Percentiles rank a stretch among this genome's conserved stretches.
These are phyloP conservation scores for Aspergillus avenaceus DNA, from an alignment of 495 filamentous ascomycete genomes.

Conservation along the genomic window DNA sequence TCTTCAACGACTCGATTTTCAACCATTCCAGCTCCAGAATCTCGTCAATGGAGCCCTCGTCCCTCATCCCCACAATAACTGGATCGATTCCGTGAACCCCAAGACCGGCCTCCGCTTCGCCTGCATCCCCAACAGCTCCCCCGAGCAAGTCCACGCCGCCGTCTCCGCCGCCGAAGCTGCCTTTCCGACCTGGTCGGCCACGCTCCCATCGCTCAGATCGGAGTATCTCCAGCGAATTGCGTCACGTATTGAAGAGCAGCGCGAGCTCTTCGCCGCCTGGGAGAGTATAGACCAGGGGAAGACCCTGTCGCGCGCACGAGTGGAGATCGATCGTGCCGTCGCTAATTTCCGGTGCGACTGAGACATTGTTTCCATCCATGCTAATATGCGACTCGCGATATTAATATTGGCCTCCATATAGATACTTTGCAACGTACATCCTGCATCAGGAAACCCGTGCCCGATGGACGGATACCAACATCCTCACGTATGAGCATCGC, in stretches of 20 bases:
- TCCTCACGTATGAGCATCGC: constrained; percentile 18
- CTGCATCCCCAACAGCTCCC: constrained; percentile 2
- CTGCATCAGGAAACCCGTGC: constrained; percentile 15
- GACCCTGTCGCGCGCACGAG: constrained; percentile 11
- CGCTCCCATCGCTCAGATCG: constrained; percentile 7
- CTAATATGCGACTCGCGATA: background rate
- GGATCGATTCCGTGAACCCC: constrained; percentile 15
- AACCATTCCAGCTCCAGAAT: constrained; percentile 9
- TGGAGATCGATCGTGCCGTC: constrained; percentile 18
- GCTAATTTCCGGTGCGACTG: constrained; percentile 14
- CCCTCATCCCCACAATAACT: background rate
- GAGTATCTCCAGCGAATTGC: constrained; percentile 11
- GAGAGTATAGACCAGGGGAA: constrained; percentile 19
- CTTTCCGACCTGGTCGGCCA: constrained; percentile 14
- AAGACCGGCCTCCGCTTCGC: constrained; percentile 8
- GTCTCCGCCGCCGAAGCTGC: constrained; percentile 12
- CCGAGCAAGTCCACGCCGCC: constrained; percentile 8
- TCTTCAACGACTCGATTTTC: background rate
- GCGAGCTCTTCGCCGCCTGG: constrained; percentile 14
- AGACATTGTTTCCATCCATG: background rate
- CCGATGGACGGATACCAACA: constrained; percentile 10
- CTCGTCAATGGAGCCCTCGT: constrained; percentile 10
- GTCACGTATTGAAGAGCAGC: constrained; percentile 6
- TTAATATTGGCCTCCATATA: background rate
- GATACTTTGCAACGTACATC: constrained; percentile 20